Evolutionary conservation across 495 filamentous ascomycete species (phyloP), one percentile per base, ranked within the genome.

Genomic region (Stereocaulon alpinum): DNA sequence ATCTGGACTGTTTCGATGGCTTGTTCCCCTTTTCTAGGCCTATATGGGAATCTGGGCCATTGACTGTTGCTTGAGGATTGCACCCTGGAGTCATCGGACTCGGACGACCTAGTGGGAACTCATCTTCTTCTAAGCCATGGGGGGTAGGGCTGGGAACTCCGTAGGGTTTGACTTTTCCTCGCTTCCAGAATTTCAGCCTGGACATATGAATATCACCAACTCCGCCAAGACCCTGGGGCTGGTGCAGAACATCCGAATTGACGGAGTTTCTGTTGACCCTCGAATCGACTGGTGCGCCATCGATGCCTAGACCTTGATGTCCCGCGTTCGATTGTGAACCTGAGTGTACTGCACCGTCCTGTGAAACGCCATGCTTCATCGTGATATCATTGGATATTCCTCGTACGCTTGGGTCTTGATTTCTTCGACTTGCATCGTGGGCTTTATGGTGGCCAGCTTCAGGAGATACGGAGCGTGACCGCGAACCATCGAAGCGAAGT

Each of bases 141-240:
- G 74, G 74, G 59, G 72, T 69, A 12, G 75, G 75, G 48, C 72
- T 76, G n/a, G 72, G 71, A 55, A 76, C 64, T 22, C 66, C 66
- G 20, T 65, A 55, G 56, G 66, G 48, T 47, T 55, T 43, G 48
- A 40, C 41, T 24, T 56, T 49, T 40, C 57, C 48, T 18, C 61
- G 58, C 55, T 72, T 77, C 79, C 79, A 82, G 55, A 75, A 77
- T 11, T 69, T 73, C 12, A 72, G 66, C 43, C 71, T 76, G 15
- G 74, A 68, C 15, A 61, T 60, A 5, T 68, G 61, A 15, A 57
- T 62, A 17, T 32, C 42, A 55, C 51, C 34, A 29, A 53, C 37
- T 54, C 55, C 55, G 6, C 40, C 55, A 22, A 41, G 48, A 18
- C 55, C 55, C 50, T 55, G 55, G 43, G 56, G 47, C 15, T 55